Evolutionary conservation across 1,284 basidiomycete species (phyloP).

Genomic region (Paramarasmius palmivorus): DNA sequence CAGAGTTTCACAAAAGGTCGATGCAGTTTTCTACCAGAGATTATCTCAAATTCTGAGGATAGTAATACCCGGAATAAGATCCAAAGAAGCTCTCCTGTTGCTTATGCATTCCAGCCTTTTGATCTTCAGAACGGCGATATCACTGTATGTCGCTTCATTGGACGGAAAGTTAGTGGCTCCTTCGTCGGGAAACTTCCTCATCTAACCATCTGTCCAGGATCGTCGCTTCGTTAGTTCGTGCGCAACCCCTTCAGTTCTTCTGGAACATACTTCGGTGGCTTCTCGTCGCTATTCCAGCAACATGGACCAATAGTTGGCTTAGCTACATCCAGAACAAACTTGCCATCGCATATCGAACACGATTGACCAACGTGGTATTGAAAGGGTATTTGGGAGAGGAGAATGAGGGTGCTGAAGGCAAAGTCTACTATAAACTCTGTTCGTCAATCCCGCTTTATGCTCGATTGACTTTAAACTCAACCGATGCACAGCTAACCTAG

Average conservation of each 20-base stretch:
- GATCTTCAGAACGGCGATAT: conserved; percentile 87
- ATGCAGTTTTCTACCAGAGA: conserved; percentile 87
- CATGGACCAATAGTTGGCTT: conserved; percentile 96
- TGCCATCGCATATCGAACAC: conserved; percentile 88
- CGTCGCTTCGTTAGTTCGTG: conserved; percentile 93
- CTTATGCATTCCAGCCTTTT: conserved; percentile 88
- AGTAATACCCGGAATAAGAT: conserved; percentile 84
- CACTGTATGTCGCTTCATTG: conserved; percentile 92
- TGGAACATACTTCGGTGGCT: conserved; percentile 90
- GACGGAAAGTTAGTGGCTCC: conserved; percentile 80
- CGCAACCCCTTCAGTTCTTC: conserved; percentile 79
- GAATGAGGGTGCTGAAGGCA: conserved; percentile 58
- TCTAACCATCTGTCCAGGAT: conserved; percentile 47
- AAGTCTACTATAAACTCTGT: conserved; percentile 93
- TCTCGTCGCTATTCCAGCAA: conserved; percentile 91
- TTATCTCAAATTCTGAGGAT: conserved; percentile 81
- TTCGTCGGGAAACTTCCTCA: conserved; percentile 7
- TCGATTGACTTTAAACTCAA: conserved; percentile 6
- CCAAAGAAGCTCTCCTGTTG: conserved; percentile 86
- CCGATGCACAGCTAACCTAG: conserved; percentile 70
- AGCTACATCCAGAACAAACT: conserved; percentile 94
- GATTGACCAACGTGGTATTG: conserved; percentile 85
- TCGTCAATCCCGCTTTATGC: conserved; percentile 25
- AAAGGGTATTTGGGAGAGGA: conserved; percentile 82
- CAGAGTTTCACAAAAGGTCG: conserved; percentile 54